phyloP scores from a whole-genome alignment of 1,284 basidiomycete genomes.

The Mycosarcoma mackinlayi region DNA sequence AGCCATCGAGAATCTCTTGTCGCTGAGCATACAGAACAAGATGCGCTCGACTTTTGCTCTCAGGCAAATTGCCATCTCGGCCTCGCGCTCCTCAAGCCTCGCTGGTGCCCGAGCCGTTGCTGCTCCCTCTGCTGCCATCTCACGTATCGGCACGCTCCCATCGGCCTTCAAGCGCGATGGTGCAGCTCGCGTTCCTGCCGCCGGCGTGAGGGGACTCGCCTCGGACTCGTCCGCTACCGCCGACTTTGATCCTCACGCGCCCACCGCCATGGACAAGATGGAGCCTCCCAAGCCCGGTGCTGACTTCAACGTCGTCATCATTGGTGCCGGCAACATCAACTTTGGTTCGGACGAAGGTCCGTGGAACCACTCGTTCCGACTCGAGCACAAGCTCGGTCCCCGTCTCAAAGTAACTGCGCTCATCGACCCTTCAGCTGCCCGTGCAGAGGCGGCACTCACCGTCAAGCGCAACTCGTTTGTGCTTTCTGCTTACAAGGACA shows the following conservation, averaged over 20 bases:
- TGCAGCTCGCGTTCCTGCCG: constrained; percentile 11
- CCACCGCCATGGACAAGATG: constrained; percentile 68
- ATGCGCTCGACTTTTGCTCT: constrained; percentile 46
- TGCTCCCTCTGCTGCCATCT: constrained; percentile 11
- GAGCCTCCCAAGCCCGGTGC: constrained; percentile 63
- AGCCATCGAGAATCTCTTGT: neutral
- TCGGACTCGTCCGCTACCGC: constrained; percentile 13
- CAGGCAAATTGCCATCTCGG: constrained; percentile 42
- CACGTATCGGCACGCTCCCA: constrained; percentile 18
- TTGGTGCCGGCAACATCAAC: constrained; percentile 67
- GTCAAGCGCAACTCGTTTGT: constrained; percentile 96
- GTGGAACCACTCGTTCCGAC: constrained; percentile 68
- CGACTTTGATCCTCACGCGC: constrained; percentile 60
- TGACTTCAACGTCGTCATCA: constrained; percentile 67
- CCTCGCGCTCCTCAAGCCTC: constrained; percentile 36
- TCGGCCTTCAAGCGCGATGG: constrained; percentile 21
- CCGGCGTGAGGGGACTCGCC: constrained; percentile 23
- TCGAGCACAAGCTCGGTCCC: constrained; percentile 82
- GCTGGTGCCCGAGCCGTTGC: constrained; percentile 16
- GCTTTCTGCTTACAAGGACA: constrained; percentile 89
- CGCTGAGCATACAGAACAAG: too few species aligned
- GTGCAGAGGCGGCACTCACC: constrained; percentile 82
- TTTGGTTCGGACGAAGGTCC: constrained; percentile 67
- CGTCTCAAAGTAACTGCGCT: constrained; percentile 95
- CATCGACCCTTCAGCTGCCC: constrained; percentile 87